phyloP scores from a whole-genome alignment of 2,329 filamentous ascomycete species.

The Acrodontium crateriforme region DNA sequence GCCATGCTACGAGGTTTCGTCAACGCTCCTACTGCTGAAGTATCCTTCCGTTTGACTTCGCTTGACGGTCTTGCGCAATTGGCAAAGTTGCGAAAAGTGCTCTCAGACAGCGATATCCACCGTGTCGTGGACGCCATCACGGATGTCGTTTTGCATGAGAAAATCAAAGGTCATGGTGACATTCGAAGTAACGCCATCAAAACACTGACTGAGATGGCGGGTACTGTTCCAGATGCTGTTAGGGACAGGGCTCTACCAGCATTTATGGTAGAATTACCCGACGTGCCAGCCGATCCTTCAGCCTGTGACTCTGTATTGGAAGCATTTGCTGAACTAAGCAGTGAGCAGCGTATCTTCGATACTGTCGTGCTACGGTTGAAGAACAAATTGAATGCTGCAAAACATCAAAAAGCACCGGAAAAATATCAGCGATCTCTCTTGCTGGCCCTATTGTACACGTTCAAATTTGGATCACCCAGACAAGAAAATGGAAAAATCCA shows the following conservation, averaged over 20 bases:
- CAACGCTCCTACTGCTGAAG: constrained; percentile 32
- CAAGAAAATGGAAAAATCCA: constrained; percentile 29
- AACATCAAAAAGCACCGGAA: constrained; percentile 37
- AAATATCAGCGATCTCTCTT: constrained; percentile 47
- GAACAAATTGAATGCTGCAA: constrained; percentile 46
- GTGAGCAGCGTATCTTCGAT: constrained; percentile 48
- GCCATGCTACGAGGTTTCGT: constrained; percentile 30
- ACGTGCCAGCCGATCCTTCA: constrained; percentile 26
- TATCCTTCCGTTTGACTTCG: constrained; percentile 34
- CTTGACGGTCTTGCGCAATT: constrained; percentile 31
- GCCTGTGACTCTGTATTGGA: constrained; percentile 45
- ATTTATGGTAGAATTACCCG: constrained; percentile 51
- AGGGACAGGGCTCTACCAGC: constrained; percentile 52
- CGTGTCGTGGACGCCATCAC: constrained; percentile 47
- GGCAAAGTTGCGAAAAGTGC: constrained; percentile 26
- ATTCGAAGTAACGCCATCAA: constrained; percentile 45
- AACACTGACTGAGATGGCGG: constrained; percentile 46
- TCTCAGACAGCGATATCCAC: constrained; percentile 28
- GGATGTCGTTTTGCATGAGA: constrained; percentile 46
- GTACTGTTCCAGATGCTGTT: constrained; percentile 47
- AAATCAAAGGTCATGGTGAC: constrained; percentile 41
- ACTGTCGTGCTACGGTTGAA: constrained; percentile 49
- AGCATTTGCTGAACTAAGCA: constrained; percentile 49
- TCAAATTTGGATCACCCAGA: constrained; percentile 37
- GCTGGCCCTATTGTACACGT: constrained; percentile 47